Evolutionary conservation across 352 stramenopile genomes (phyloP), one percentile per base, ranked within the genome.

Genomic region (Detonula confervacea): DNA sequence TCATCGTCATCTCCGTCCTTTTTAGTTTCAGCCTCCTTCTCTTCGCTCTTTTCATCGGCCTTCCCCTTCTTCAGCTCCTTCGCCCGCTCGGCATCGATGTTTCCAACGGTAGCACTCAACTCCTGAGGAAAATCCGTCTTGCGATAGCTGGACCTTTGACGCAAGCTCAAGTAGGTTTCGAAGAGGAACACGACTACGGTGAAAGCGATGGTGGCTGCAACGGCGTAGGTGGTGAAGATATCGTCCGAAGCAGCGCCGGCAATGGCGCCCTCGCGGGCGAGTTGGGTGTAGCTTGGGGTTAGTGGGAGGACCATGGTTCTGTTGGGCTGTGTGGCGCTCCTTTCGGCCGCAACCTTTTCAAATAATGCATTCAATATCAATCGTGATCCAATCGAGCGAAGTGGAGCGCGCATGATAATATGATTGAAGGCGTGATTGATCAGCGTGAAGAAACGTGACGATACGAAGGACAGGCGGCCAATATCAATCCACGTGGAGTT

Each of bases 91-190:
- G 73, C 54, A 76, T 94, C 84, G 59, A 91, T 90, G n/a, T 77
- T 79, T 8, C 71, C 66, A 2, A 93, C 90, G 2, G 88, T 91
- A 1, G 18, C 70, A 35, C 76, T 54, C 18, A 93, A 70, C 68
- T 92, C 73, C 16, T 37, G 42, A 12, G 88, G 84, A 60, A 95
- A 92, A 14, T 72, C n/a, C 12, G 79, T 95, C 67, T 96, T 93
- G 70, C 96, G 81, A 42, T 98, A 95, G 52, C 96, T 95, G 25
- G 70, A 80, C 74, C 97, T 95, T 86, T 98, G 96, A 71, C 92
- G 92, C 16, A 93, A 77, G 79, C 98, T 94, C 51, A 98, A 83
- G 66, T 97, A 97, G 63, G 93, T 96, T 88, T 98, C 96, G 24
- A 98, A 95, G 0, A 94, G 66, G 76, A 97, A 98, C 8, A 98